Evolutionary conservation across 768 basidiomycete genomes (phyloP), one percentile per base, ranked within the genome.

Genomic region (Mrakia hoshinonis): DNA sequence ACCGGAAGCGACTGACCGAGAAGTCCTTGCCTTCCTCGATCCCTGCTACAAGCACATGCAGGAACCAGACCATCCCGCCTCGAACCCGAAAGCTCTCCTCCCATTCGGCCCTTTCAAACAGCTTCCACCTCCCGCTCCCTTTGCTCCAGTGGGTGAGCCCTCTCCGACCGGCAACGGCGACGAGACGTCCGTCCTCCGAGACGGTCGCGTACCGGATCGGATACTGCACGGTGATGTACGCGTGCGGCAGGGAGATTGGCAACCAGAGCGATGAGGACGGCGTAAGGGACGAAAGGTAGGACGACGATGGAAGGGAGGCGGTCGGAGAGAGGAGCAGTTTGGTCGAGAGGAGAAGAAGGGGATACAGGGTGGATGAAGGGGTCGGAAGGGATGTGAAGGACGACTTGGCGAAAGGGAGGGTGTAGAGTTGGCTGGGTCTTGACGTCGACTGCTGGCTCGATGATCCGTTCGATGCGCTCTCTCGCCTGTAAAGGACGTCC

Each of bases 1-100:
- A 6, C 0, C 36, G 11, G 29, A 43, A n/a, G 18, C 18, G 34
- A 54, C 72, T 26, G 34, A 73, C 67, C 29, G n/a, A 68, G 52
- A 43, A 60, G 7, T 68, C 66, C 52, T 65, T 69, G 18, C 66
- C 60, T 18, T 87, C 84, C 76, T 97, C 95, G 29, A 92, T 87
- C 1, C 92, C 92, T 43, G 87, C 94, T 70, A 99, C 86, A 67
- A 99, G 83, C 12, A 97, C 90, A 77, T 95, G 93, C 73, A 95
- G 90, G 78, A 96, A 98, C 96, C 96, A 99, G 24, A 95, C 78
- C 75, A 99, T 77, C 3, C 96, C 96, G 10, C 96, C 96, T 77
- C 87, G 86, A 20, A 99, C 93, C 6, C 83, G 77, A 76, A 99
- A 93, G 7, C 87, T 87, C 75, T 90, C 86, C 78, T 97, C 94